Evolutionary conservation across 176 grass and related monocot species (phyloP).

Genomic region (sorghum (Sorghum bicolor)): Sorghum_bicolor_NCBIv3 NC_012875.2:58372001-58372500

Average conservation of each 20-base stretch:
- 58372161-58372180: neutral
- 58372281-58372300: neutral
- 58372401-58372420: neutral
- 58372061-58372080: slow-evolving; percentile 6
- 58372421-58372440: neutral
- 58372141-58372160: neutral
- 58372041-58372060: slow-evolving; percentile 1
- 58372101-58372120: neutral
- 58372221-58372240: neutral
- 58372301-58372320: neutral
- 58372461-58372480: neutral
- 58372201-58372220: neutral
- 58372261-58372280: slow-evolving; percentile 20
- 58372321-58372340: neutral
- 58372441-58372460: neutral
- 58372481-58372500: neutral
- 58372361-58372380: neutral
- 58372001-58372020: slow-evolving; percentile 53
- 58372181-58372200: neutral
- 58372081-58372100: neutral
- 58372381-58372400: neutral
- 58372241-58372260: neutral
- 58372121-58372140: neutral
- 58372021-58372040: slow-evolving; percentile 9
- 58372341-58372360: neutral